phyloP scores from a whole-genome alignment of 306 rosid species.

The Dryas drummondii region DNA sequence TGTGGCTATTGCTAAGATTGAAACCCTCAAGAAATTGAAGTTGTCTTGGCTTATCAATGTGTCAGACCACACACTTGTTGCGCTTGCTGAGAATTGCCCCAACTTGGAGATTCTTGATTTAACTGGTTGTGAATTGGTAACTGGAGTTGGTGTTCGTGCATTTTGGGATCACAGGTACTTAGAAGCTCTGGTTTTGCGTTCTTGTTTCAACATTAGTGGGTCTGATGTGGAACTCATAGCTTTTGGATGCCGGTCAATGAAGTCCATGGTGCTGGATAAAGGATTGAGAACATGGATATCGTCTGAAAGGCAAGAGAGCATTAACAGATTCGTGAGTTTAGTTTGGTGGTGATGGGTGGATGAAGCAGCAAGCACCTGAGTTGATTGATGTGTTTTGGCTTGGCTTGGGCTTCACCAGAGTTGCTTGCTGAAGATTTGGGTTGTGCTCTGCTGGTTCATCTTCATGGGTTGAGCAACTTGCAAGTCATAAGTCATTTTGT shows the following conservation, averaged over 20 bases:
- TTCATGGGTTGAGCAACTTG: neutral
- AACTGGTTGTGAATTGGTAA: neutral
- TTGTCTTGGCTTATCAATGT: constrained; percentile 27
- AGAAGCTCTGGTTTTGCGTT: neutral
- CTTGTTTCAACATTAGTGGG: neutral
- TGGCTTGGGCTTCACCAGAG: no score
- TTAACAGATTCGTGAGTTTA: constrained; percentile 18
- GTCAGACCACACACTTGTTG: constrained; percentile 25
- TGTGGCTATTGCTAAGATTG: constrained; percentile 20
- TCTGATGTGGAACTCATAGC: constrained; percentile 9
- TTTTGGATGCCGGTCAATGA: constrained; percentile 17
- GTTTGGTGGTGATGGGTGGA: constrained; percentile 20
- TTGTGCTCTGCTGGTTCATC: neutral
- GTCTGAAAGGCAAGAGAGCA: neutral
- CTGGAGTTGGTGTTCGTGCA: neutral
- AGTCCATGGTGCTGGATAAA: constrained; percentile 21
- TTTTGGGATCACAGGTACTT: neutral
- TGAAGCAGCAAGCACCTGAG: neutral
- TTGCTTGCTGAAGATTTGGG: no score
- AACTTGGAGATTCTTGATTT: constrained; percentile 12
- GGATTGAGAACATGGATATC: constrained; percentile 24
- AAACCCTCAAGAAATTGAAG: constrained; percentile 21
- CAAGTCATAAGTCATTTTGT: no score
- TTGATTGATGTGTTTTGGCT: neutral
- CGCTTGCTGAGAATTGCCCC: constrained; percentile 23